Conservation (phyloP, 768 basidiomycete species). For the Leccinum rimulosum region DNA sequence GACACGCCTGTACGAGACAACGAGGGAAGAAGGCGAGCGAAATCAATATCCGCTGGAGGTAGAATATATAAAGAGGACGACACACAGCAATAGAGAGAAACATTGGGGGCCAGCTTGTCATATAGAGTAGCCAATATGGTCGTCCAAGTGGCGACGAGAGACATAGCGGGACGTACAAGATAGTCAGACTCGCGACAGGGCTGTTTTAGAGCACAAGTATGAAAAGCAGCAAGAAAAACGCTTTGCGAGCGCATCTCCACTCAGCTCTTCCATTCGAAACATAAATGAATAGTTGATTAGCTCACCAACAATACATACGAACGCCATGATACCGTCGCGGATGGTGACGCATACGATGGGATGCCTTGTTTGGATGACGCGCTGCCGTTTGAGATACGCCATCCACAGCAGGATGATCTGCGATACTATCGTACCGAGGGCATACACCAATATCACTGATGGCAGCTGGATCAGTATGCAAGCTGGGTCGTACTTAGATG, state of each 20-base stretch:
- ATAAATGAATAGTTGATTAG: not conserved
- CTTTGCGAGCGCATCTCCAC: not conserved
- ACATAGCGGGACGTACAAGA: not conserved
- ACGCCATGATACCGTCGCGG: slow-evolving; percentile 16
- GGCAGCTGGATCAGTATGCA: slow-evolving; percentile 10
- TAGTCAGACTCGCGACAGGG: not conserved
- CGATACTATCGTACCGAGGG: slow-evolving; percentile 8
- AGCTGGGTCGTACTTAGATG: slow-evolving; percentile 10
- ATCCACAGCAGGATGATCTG: slow-evolving; percentile 21
- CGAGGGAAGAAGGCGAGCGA: too few species aligned
- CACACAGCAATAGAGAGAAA: too few species aligned
- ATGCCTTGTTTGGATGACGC: not conserved
- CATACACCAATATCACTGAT: slow-evolving; percentile 3
- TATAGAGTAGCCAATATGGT: too few species aligned
- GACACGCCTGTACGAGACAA: too few species aligned
- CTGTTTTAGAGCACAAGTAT: not conserved
- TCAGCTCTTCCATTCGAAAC: not conserved
- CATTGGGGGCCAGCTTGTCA: too few species aligned
- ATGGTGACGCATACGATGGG: slow-evolving; percentile 20
- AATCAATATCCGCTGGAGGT: too few species aligned
- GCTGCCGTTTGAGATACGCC: slow-evolving; percentile 14
- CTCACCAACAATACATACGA: not conserved
- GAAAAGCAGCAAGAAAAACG: slow-evolving; percentile 12
- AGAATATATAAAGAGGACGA: too few species aligned
- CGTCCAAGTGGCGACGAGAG: too few species aligned